These are phyloP conservation scores for Vitis rupestris DNA, from an alignment of 164 flowering plant species.

Conservation along the genomic window DNA sequence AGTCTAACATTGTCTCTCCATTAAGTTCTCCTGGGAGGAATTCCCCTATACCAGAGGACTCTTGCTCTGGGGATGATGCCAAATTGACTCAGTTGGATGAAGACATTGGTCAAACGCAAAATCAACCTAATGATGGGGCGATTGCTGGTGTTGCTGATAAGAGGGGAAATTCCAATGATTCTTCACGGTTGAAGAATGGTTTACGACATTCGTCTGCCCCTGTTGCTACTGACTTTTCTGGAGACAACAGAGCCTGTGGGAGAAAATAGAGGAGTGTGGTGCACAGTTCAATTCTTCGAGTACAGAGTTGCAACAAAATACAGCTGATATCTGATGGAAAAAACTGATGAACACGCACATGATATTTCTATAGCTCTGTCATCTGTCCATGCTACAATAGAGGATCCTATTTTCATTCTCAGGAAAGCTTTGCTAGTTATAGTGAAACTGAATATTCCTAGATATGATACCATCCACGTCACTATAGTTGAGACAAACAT, in stretches of 20 bases:
- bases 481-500: no score
- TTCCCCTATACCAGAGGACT: conserved; percentile 28
- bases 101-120: conserved; percentile 11
- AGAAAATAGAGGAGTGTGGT: conserved; percentile 17
- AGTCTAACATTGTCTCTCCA: conserved; percentile 48
- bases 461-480: no score
- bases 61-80: conserved; percentile 23
- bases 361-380: background rate
- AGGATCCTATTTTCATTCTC: background rate
- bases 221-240: no score
- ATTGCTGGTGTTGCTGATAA: conserved; percentile 31
- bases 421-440: no score
- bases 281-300: conserved; percentile 22
- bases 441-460: no score
- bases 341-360: conserved; percentile 7
- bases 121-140: conserved; percentile 20
- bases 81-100: conserved; percentile 35
- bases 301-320: conserved; percentile 22
- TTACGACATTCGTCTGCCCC: background rate
- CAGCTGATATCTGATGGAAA: conserved; percentile 21
- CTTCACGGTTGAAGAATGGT: conserved; percentile 15
- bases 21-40: conserved; percentile 42
- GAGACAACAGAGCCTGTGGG: no score
- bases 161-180: background rate
- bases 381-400: conserved; percentile 2